These are phyloP conservation scores for Ricinus communis DNA, from an alignment of 345 rosid genomes.

Conservation along the genomic window DNA sequence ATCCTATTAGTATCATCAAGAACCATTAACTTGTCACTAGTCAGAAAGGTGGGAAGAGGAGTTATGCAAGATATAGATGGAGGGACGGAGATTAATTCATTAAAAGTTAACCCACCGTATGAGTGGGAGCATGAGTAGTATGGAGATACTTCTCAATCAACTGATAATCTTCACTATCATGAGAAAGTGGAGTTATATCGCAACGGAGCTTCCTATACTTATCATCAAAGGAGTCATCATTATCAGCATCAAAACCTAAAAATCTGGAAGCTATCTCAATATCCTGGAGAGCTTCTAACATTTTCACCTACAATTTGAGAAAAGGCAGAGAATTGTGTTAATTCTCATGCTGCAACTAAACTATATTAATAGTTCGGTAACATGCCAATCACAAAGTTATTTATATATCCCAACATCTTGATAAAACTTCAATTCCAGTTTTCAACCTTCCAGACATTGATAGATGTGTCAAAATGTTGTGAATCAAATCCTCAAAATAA, in stretches of 20 bases:
- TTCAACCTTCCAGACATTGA: too few species aligned
- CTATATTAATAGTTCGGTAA: background rate
- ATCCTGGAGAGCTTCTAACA: slow-evolving; percentile 96
- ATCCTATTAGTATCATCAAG: slow-evolving; percentile 47
- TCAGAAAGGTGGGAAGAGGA: background rate
- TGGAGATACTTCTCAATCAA: slow-evolving; percentile 78
- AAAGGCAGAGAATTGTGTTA: slow-evolving; percentile 17
- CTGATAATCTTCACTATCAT: slow-evolving; percentile 72
- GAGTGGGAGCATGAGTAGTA: slow-evolving; percentile 91
- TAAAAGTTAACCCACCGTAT: slow-evolving; percentile 52
- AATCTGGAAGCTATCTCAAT: slow-evolving; percentile 95
- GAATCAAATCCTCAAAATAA: background rate
- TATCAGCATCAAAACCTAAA: slow-evolving; percentile 87
- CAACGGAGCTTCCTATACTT: slow-evolving; percentile 75
- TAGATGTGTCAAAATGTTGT: background rate
- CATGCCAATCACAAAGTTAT: too few species aligned
- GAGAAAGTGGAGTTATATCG: slow-evolving; percentile 69
- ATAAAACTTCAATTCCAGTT: too few species aligned
- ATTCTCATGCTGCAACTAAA: background rate
- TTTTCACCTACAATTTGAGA: slow-evolving; percentile 67
- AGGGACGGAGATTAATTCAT: background rate
- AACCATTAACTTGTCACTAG: background rate
- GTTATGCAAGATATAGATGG: background rate
- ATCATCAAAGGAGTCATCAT: slow-evolving; percentile 75
- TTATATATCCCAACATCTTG: too few species aligned